Percentiles rank a stretch among this genome's conserved stretches.
phyloP scores from a whole-genome alignment of 441 rosid species.

The Brassica hybrid region DNA sequence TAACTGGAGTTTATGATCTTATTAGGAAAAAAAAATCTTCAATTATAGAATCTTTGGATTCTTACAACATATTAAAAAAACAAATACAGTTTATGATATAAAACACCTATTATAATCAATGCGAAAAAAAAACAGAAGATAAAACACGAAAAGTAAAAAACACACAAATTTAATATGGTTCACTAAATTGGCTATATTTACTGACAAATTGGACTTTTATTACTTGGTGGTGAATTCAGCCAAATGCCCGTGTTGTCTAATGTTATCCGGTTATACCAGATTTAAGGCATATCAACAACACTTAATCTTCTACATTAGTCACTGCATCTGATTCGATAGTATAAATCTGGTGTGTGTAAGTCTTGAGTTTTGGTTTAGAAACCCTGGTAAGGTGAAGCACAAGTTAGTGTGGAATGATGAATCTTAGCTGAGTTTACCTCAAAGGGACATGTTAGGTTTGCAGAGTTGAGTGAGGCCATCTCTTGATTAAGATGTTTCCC shows the following conservation, averaged over 20 bases:
- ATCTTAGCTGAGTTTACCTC: constrained; percentile 25
- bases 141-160: background rate
- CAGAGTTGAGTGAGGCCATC: constrained; percentile 30
- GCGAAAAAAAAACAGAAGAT: background rate
- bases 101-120: no score
- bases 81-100: no score
- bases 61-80: no score
- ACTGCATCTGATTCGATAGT: background rate
- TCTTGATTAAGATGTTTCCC: constrained; percentile 43
- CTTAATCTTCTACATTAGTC: constrained; percentile 13
- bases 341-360: background rate
- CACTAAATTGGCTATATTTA: background rate
- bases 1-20: constrained; percentile 21
- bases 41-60: background rate
- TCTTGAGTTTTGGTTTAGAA: background rate
- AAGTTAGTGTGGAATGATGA: constrained; percentile 25
- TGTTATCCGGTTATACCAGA: background rate
- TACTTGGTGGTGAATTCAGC: background rate
- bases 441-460: constrained; percentile 38
- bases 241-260: background rate
- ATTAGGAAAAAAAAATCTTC: background rate
- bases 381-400: constrained; percentile 20
- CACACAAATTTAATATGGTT: background rate
- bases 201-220: background rate
- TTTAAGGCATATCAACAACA: background rate